Base-by-base conservation (phyloP, 2,329 filamentous ascomycete genomes). In the Ophiognomonia clavigignenti-juglandacearum region DNA sequence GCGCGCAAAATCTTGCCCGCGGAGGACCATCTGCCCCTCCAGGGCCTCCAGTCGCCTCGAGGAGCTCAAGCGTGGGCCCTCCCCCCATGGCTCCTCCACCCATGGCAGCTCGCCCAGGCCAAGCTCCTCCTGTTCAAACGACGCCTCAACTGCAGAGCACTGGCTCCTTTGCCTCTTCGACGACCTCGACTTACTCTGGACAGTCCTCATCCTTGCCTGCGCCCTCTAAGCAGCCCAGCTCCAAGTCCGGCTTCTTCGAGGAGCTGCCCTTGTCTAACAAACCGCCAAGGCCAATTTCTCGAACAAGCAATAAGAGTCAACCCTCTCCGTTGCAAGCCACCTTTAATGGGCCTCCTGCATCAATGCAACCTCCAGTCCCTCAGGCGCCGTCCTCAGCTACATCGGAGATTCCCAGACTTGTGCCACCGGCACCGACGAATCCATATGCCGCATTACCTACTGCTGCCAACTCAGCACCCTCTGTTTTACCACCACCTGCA, bases 191-290 rank as follows among this genome's bases (percentile, higher is more conserved):
- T 35, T 63, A 67, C 20, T 56, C 63, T 26, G 59, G 57, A 18
- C 65, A 69, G 52, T 59, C 58, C 1, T 59, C 60, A 1, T 50
- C 62, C 24, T 57, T 54, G 4, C 60, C 62, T 24, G 72, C 69
- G 39, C 53, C 66, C 3, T 38, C 51, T 56, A 65, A 39, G 54
- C 64, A 48, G 59, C 64, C 47, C 43, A 66, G 58, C 51, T 64
- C 54, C 26, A 74, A 77, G 51, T 65, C 72, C 31, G 81, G 76
- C 55, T 92, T 92, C 62, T 92, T 90, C 55, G 87, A 91, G 64
- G 87, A 92, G 45, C 70, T 92, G 19, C 87, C 87, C 1, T 64
- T 85, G 43, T 64, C 75, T 2, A 65, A 77, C 4, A 83, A 75
- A 59, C 75, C 81, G 59, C 75, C 81, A n/a, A 77, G 83, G 22